phyloP scores from a whole-genome alignment of 768 basidiomycete species.

The Tricholoma bakamatsutake region DNA sequence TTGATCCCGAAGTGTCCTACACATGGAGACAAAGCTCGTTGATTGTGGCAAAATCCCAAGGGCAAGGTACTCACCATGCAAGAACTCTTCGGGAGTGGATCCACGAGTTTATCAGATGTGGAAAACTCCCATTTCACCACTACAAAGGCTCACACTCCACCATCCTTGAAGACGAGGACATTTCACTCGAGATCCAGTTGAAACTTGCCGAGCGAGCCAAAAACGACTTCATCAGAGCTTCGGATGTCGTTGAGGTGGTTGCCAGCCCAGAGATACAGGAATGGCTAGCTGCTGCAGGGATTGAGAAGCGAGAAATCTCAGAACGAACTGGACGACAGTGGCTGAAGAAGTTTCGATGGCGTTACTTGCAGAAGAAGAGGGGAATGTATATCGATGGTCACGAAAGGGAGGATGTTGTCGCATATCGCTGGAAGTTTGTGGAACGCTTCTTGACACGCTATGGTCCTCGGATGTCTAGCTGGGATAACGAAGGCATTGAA shows the following conservation, averaged over 20 bases:
- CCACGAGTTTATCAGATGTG: too few species aligned
- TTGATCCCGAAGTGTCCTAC: too few species aligned
- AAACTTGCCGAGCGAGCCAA: slow-evolving; percentile 22
- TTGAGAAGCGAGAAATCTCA: slow-evolving; percentile 10
- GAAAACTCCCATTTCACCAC: neutral
- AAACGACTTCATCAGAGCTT: slow-evolving; percentile 19
- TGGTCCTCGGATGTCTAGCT: too few species aligned
- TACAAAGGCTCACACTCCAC: slow-evolving; percentile 16
- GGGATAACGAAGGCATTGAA: slow-evolving; percentile 23
- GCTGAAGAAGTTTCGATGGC: slow-evolving; percentile 23
- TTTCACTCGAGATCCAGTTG: slow-evolving; percentile 18
- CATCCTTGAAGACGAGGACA: slow-evolving; percentile 30
- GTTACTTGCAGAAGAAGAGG: slow-evolving; percentile 17
- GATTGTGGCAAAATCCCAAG: too few species aligned
- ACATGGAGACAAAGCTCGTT: too few species aligned
- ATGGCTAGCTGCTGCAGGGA: too few species aligned
- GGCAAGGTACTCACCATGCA: too few species aligned
- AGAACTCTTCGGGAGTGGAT: too few species aligned
- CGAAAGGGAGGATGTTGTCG: slow-evolving; percentile 32
- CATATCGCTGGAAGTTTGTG: slow-evolving; percentile 23
- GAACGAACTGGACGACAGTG: too few species aligned
- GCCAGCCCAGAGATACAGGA: too few species aligned
- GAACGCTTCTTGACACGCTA: slow-evolving; percentile 16
- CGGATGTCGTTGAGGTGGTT: too few species aligned
- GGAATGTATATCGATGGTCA: too few species aligned